Conservation (phyloP, 1,284 basidiomycete species). For the Cutaneotrichosporon arboriforme region DNA sequence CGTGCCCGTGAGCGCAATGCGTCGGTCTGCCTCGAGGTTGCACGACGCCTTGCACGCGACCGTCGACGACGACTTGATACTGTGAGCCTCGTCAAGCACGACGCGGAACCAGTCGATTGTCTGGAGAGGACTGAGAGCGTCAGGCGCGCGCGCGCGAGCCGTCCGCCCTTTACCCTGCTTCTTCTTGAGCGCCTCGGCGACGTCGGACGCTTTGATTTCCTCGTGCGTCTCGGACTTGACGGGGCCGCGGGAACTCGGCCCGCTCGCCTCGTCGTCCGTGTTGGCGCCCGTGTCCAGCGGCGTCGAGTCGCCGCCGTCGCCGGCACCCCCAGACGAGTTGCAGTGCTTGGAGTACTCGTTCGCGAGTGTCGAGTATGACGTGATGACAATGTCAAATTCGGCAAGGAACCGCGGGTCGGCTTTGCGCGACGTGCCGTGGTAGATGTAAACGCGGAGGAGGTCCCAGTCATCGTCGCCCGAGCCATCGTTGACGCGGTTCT, state of each 20-base stretch:
- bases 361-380: constrained; percentile 91
- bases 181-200: constrained; percentile 51
- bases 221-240: constrained; percentile 47
- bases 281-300: constrained; percentile 35
- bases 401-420: constrained; percentile 78
- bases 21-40: constrained; percentile 86
- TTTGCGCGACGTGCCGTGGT: constrained; percentile 87
- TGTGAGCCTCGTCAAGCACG: constrained; percentile 96
- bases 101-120: constrained; percentile 96
- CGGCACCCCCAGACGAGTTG: constrained; percentile 55
- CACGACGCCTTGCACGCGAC: constrained; percentile 92
- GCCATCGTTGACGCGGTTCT: constrained; percentile 24
- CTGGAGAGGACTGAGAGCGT: constrained; percentile 80
- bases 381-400: constrained; percentile 94
- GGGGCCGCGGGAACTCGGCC: neutral
- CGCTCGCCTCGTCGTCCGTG: constrained; percentile 34
- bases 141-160: constrained; percentile 42
- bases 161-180: constrained; percentile 52
- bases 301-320: constrained; percentile 36
- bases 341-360: constrained; percentile 90
- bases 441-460: constrained; percentile 76
- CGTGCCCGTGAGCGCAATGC: constrained; percentile 91
- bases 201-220: constrained; percentile 57
- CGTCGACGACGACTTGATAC: constrained; percentile 92
- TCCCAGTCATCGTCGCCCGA: constrained; percentile 30